A percentile compares a stretch with the other conserved stretches of the same genome.
Evolutionary conservation across 1,284 basidiomycete species (phyloP).

Genomic region (Caloboletus firmus): DNA sequence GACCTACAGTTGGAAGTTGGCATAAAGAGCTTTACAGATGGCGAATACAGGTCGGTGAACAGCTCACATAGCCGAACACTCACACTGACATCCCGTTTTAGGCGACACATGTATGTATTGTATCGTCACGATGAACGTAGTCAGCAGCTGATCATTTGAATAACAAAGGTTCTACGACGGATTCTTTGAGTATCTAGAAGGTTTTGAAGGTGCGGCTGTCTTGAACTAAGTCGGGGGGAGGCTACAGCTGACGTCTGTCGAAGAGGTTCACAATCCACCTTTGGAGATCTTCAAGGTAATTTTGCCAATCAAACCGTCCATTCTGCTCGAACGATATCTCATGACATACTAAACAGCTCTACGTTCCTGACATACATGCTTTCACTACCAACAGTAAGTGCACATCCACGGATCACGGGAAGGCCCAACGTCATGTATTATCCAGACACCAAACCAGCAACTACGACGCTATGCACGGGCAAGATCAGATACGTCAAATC

Average conservation of each 20-base stretch:
- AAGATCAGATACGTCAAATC: constrained; percentile 63
- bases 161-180: constrained; percentile 27
- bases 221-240: not conserved
- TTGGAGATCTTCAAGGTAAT: constrained; percentile 30
- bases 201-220: constrained; percentile 24
- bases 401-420: not conserved
- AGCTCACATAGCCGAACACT: constrained; percentile 54
- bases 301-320: not conserved
- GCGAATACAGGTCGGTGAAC: constrained; percentile 49
- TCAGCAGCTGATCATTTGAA: constrained; percentile 3
- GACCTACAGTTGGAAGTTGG: constrained; percentile 51
- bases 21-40: constrained; percentile 59
- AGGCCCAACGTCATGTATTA: constrained; percentile 33
- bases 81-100: constrained; percentile 11
- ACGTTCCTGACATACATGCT: constrained; percentile 54
- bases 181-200: constrained; percentile 29
- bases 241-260: constrained; percentile 3
- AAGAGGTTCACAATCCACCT: constrained; percentile 28
- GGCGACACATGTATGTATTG: constrained; percentile 31
- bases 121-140: not conserved
- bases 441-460: constrained; percentile 45
- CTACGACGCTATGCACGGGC: constrained; percentile 53
- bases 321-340: not conserved
- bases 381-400: constrained; percentile 52
- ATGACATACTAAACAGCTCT: constrained; percentile 19